Evolutionary conservation across 352 stramenopile species (phyloP).

Genomic region (Pythium chondricola): DNA sequence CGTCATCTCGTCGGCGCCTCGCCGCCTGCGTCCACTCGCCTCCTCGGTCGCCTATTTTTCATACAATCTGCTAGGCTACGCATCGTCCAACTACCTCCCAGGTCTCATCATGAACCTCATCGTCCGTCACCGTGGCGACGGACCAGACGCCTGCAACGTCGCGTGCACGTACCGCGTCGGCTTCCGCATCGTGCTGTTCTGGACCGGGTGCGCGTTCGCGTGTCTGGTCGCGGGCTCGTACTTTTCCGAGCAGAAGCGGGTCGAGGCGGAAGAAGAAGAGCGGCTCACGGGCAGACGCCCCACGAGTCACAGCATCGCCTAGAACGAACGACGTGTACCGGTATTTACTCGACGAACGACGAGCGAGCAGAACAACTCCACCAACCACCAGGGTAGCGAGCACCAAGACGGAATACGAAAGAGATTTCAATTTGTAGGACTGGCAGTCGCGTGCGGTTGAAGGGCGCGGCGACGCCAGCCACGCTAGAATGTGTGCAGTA

Average conservation of each 20-base stretch:
- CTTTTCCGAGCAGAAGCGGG: constrained; percentile 30
- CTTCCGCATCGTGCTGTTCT: constrained; percentile 78
- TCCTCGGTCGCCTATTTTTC: constrained; percentile 75
- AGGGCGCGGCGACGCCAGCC: no score
- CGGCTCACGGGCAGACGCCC: constrained; percentile 13
- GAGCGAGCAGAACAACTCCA: no score
- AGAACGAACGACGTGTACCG: background rate
- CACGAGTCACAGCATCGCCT: constrained; percentile 18
- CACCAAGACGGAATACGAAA: no score
- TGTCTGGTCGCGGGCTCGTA: constrained; percentile 43
- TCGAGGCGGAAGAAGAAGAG: constrained; percentile 14
- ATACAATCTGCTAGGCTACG: constrained; percentile 86
- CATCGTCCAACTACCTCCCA: constrained; percentile 78
- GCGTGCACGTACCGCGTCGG: constrained; percentile 77
- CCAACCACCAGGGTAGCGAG: background rate
- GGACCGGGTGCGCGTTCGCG: constrained; percentile 67
- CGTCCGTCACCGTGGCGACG: constrained; percentile 34
- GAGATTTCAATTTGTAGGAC: no score
- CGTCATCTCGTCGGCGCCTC: constrained; percentile 66
- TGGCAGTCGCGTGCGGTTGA: no score
- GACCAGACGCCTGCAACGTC: constrained; percentile 37
- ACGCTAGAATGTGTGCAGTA: no score
- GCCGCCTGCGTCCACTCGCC: constrained; percentile 53
- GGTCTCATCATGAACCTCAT: constrained; percentile 82
- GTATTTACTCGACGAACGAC: constrained; percentile 11